Base-by-base conservation (phyloP, 2,329 filamentous ascomycete genomes). In the Trichoderma aggressivum region DNA sequence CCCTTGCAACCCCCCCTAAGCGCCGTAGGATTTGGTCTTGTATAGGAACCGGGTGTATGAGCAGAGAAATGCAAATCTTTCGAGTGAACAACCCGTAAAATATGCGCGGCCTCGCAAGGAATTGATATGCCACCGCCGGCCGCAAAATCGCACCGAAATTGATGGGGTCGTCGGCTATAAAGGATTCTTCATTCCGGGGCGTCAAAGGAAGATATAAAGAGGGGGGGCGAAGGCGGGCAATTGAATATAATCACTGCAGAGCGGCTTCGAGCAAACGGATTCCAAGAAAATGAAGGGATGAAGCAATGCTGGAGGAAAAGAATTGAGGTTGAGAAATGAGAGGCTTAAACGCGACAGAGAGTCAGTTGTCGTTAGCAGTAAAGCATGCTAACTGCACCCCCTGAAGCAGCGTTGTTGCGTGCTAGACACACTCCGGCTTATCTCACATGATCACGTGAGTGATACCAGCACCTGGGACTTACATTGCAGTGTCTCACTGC, bases 381-480 rank as follows among this genome's bases (percentile, higher is more conserved):
- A 43, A 62, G 56, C 63, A 62, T 70, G 67, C 67, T 70, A 70
- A 21, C n/a, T 39, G 18, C 67, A 70, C 60, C 43, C 66, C 58
- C 43, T 34, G 11, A 18, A 11, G 3, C n/a, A 7, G n/a, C 30
- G 62, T 30, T 18, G 60, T 34, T 5, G 30, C 7, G 16, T 32
- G 26, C 58, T 61, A 70, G 18, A 7, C 16, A n/a, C 50, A 62
- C 58, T 8, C 58, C 47, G 5, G 7, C 7, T 36, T 30, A 24
- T 39, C 28, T 6, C 21, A 24, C 12, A 16, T n/a, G 7, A 36
- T 69, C 66, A 69, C 66, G 66, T 69, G 66, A 36, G 56, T 5
- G n/a, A 24, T 34, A 24, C 28, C 21, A 3, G 56, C 24, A 28
- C 0, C 53, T 12, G 18, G 24, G 28, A 58, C 30, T 14, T 16